These are phyloP conservation scores for Phialocephala sp. DNA, from an alignment of 2,329 filamentous ascomycete genomes.

Conservation along the genomic window DNA sequence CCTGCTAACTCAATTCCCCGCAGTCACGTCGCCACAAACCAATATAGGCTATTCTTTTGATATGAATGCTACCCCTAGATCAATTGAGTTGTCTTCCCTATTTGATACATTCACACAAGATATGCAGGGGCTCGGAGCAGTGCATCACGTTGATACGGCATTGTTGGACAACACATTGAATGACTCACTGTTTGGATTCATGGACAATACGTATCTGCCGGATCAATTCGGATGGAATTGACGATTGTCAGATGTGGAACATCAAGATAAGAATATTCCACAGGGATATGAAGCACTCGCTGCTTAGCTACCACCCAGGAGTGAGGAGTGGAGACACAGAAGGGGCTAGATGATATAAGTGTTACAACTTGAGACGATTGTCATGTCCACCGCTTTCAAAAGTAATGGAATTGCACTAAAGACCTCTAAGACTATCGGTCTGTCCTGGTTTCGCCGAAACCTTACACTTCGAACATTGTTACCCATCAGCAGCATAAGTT, in stretches of 20 bases:
- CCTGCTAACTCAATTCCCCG: background rate
- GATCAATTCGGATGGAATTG: constrained; percentile 1
- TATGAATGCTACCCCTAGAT: background rate
- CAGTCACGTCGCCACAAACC: background rate
- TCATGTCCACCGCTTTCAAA: too few relatives aligned
- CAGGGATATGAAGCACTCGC: too few relatives aligned
- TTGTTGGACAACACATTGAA: background rate
- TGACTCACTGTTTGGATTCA: constrained; percentile 3
- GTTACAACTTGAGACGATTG: too few relatives aligned
- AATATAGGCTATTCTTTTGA: background rate
- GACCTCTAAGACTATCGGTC: too few relatives aligned
- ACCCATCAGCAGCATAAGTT: too few relatives aligned
- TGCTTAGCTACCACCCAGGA: too few relatives aligned
- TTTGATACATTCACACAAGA: constrained; percentile 7
- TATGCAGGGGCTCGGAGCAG: background rate
- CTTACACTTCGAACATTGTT: too few relatives aligned
- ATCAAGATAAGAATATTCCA: too few relatives aligned
- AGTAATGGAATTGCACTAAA: too few relatives aligned
- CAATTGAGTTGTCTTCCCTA: constrained; percentile 5
- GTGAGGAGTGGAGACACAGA: background rate
- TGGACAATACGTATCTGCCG: background rate
- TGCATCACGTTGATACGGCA: background rate
- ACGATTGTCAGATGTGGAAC: background rate
- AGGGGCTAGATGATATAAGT: too few relatives aligned
- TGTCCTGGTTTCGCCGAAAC: too few relatives aligned